Conservation (phyloP, 192 early-diverging fungal species). For the Podila epigama region DNA sequence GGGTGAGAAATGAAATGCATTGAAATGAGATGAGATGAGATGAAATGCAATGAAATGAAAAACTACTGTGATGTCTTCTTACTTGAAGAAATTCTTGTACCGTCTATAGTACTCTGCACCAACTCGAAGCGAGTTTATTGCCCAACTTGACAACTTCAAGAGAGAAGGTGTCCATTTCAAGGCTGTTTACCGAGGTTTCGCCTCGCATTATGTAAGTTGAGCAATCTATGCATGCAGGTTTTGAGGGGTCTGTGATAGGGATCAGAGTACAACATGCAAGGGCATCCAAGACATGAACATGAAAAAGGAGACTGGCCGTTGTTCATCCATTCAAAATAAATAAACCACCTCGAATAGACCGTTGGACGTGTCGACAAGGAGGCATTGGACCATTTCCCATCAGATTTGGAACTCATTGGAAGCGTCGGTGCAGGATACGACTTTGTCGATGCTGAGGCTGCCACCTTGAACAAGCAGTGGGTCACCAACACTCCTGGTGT, state of each 20-base stretch:
- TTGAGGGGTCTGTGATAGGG: no score
- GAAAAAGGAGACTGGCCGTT: no score
- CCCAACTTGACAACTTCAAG: slow-evolving; percentile 27
- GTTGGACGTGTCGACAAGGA: slow-evolving; percentile 48
- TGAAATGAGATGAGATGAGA: not conserved
- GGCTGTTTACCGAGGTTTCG: slow-evolving; percentile 38
- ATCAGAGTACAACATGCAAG: no score
- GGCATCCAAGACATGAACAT: no score
- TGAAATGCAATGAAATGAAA: no score
- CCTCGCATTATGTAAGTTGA: slow-evolving; percentile 38
- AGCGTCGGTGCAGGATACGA: slow-evolving; percentile 45
- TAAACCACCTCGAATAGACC: slow-evolving; percentile 8
- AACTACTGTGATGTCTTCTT: no score
- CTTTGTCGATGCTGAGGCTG: slow-evolving; percentile 35
- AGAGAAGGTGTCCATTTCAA: slow-evolving; percentile 30
- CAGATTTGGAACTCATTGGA: slow-evolving; percentile 18
- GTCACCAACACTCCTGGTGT: slow-evolving; percentile 46
- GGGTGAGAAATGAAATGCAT: not conserved
- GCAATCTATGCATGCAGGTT: not conserved
- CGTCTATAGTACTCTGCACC: slow-evolving; percentile 25
- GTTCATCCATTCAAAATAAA: not conserved
- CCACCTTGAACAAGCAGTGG: slow-evolving; percentile 30
- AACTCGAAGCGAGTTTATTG: slow-evolving; percentile 15
- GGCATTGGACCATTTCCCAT: slow-evolving; percentile 39
- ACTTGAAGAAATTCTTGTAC: not conserved